These are phyloP conservation scores for Diaporthe batatas DNA, from an alignment of 2,329 filamentous ascomycete species.

Conservation along the genomic window DNA sequence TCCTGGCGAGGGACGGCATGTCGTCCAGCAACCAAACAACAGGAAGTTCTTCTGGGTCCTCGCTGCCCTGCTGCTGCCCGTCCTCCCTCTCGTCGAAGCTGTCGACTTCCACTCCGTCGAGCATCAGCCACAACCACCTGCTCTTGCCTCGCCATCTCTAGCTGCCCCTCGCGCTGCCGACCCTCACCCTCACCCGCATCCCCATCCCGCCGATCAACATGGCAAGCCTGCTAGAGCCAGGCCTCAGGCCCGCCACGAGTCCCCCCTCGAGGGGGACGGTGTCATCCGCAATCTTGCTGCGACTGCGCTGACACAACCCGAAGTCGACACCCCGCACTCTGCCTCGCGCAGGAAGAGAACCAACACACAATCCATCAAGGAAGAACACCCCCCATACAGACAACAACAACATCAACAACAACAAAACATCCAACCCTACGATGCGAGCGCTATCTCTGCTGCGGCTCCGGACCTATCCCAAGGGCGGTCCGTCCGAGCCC, in stretches of 20 bases:
- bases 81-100: slow-evolving; percentile 63
- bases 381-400: slow-evolving; percentile 20
- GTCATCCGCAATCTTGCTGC: slow-evolving; percentile 43
- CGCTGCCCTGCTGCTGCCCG: slow-evolving; percentile 64
- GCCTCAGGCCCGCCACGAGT: slow-evolving; percentile 32
- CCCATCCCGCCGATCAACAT: slow-evolving; percentile 2
- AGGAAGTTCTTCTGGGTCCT: slow-evolving; percentile 58
- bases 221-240: slow-evolving; percentile 15
- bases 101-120: slow-evolving; percentile 56
- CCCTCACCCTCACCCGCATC: slow-evolving; percentile 23
- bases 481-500: slow-evolving; percentile 87
- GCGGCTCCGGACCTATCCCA: slow-evolving; percentile 86
- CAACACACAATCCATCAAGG: slow-evolving; percentile 39
- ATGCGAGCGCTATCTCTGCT: slow-evolving; percentile 98
- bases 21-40: slow-evolving; percentile 53
- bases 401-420: slow-evolving; percentile 19
- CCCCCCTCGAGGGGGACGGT: slow-evolving; percentile 39
- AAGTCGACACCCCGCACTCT: slow-evolving; percentile 40
- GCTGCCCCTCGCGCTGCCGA: slow-evolving; percentile 14
- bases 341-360: slow-evolving; percentile 40
- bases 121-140: slow-evolving; percentile 47
- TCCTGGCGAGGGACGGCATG: slow-evolving; percentile 65
- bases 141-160: slow-evolving; percentile 35
- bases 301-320: slow-evolving; percentile 42
- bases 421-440: slow-evolving; percentile 44